Conservation (phyloP, 345 rosid species). For the Microthlaspi erraticum region DNA sequence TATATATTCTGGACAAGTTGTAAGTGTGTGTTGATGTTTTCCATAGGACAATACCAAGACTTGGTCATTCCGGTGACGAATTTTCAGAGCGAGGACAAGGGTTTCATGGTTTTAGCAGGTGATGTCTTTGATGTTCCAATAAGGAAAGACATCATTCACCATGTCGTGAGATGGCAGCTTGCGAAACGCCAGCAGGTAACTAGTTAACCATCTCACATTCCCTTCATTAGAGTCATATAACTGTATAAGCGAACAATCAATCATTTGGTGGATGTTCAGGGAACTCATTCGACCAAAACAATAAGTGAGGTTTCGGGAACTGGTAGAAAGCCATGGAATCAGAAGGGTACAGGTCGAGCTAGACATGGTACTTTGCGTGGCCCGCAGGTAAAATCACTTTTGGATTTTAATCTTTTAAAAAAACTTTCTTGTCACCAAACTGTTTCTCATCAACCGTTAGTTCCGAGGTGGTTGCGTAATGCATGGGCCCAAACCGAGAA, state of each 20-base stretch:
- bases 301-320: slow-evolving; percentile 95
- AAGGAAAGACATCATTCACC: slow-evolving; percentile 88
- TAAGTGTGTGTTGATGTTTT: slow-evolving; percentile 21
- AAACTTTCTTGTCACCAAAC: slow-evolving; percentile 14
- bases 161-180: slow-evolving; percentile 90
- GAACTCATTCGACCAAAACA: slow-evolving; percentile 97
- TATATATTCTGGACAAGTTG: slow-evolving; percentile 13
- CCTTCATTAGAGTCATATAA: not conserved
- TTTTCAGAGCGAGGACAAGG: slow-evolving; percentile 75
- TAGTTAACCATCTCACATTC: not conserved
- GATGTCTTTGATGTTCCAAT: slow-evolving; percentile 95
- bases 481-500: slow-evolving; percentile 96
- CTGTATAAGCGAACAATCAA: no score
- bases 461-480: slow-evolving; percentile 86
- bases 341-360: slow-evolving; percentile 92
- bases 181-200: slow-evolving; percentile 88
- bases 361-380: slow-evolving; percentile 89
- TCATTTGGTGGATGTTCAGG: slow-evolving; percentile 51
- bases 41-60: slow-evolving; percentile 74
- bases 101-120: slow-evolving; percentile 84
- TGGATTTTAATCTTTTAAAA: no score
- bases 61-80: slow-evolving; percentile 83
- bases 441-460: slow-evolving; percentile 47
- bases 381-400: slow-evolving; percentile 66
- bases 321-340: slow-evolving; percentile 87